phyloP scores from a whole-genome alignment of 441 rosid genomes.

The Omphalea diandra region DNA sequence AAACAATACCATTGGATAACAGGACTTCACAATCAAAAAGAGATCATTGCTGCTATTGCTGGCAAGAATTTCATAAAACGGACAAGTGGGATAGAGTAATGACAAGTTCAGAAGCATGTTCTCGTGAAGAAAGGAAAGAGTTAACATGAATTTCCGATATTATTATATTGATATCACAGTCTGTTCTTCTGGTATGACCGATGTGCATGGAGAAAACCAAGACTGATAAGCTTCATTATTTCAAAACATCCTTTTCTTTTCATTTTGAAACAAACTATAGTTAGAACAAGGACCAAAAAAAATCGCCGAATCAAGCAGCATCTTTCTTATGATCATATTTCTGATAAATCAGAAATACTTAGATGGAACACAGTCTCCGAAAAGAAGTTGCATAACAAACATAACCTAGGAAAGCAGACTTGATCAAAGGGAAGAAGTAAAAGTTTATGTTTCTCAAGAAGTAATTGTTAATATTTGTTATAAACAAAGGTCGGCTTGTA shows the following conservation, averaged over 20 bases:
- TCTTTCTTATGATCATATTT: slow-evolving; percentile 13
- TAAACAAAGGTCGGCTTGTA: not conserved
- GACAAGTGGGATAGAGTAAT: no score
- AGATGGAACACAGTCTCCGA: not conserved
- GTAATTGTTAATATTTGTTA: not conserved
- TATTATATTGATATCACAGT: not conserved
- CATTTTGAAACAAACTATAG: not conserved
- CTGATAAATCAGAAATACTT: not conserved
- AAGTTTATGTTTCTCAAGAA: not conserved
- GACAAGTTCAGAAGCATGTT: not conserved
- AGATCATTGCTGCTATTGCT: not conserved
- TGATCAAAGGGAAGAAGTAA: not conserved
- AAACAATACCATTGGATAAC: not conserved
- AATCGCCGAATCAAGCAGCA: not conserved
- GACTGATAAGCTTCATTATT: not conserved
- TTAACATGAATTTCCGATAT: not conserved
- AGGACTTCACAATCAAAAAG: not conserved
- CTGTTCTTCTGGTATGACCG: not conserved
- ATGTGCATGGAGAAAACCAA: not conserved
- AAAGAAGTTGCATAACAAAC: no score
- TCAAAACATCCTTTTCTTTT: not conserved
- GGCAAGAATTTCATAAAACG: not conserved
- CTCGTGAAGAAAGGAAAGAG: not conserved
- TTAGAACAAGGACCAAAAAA: not conserved
- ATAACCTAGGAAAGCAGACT: not conserved